Conservation (phyloP, 2,329 filamentous ascomycete genomes). For the Teratosphaeriaceae sp. region DNA sequence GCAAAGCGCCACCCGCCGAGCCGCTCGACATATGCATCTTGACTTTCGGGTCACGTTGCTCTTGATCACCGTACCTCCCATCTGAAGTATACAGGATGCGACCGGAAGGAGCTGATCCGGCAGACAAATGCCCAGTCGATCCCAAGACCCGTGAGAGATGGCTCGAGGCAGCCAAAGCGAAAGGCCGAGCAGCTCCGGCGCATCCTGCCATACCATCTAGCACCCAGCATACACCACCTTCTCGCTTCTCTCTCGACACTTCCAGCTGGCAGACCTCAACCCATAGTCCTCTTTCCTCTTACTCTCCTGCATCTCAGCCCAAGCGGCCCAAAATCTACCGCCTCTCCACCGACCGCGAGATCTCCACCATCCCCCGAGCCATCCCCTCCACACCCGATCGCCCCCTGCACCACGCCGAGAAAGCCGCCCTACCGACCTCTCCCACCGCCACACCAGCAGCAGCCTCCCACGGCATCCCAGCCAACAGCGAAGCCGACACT, state of each 20-base stretch:
- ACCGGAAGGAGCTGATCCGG: constrained; percentile 31
- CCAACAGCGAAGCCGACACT: constrained; percentile 74
- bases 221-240: constrained; percentile 19
- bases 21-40: not conserved
- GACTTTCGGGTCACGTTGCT: too few relatives aligned
- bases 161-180: constrained; percentile 62
- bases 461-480: constrained; percentile 33
- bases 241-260: constrained; percentile 19
- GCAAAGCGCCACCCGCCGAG: too few relatives aligned
- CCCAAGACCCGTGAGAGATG: constrained; percentile 82
- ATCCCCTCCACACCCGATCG: constrained; percentile 14
- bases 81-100: constrained; percentile 14
- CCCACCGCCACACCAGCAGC: constrained; percentile 4
- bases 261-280: constrained; percentile 17
- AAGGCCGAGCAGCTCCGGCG: constrained; percentile 11
- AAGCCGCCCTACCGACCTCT: constrained; percentile 17
- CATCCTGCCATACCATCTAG: constrained; percentile 16
- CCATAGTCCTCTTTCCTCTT: not conserved
- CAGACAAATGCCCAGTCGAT: constrained; percentile 72
- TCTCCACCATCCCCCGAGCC: constrained; percentile 65
- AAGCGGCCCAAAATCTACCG: constrained; percentile 7
- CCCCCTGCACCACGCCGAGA: constrained; percentile 28
- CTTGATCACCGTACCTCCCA: too few relatives aligned
- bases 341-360: constrained; percentile 62
- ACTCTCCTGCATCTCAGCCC: not conserved